Conservation (phyloP, 345 rosid species). For the Eucalyptus guilfoylei region DNA sequence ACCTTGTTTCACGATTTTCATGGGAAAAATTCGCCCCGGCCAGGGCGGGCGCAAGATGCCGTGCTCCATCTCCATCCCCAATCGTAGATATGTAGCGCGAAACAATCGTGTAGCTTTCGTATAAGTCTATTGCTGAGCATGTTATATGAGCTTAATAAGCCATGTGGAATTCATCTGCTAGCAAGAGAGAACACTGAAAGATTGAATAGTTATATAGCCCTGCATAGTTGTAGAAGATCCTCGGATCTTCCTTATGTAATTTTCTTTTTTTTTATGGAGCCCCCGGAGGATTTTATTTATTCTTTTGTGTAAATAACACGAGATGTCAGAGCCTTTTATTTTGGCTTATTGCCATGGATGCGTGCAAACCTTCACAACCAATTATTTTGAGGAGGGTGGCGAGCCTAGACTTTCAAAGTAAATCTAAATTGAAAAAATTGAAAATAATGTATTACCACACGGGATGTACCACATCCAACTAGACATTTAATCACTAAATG, state of each 20-base stretch:
- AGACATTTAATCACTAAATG: too few relatives aligned
- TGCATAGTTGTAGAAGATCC: neutral
- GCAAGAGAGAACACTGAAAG: neutral
- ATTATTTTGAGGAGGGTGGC: neutral
- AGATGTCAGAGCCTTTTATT: neutral
- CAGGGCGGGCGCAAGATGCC: neutral
- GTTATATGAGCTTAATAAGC: neutral
- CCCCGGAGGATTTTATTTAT: neutral
- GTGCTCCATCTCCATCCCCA: neutral
- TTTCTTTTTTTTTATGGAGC: neutral
- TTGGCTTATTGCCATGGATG: neutral
- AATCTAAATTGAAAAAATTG: too few relatives aligned
- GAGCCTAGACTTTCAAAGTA: neutral
- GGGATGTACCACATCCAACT: accelerated
- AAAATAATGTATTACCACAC: too few relatives aligned
- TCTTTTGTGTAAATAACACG: neutral
- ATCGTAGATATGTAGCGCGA: neutral
- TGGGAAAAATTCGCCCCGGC: neutral
- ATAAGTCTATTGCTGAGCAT: neutral
- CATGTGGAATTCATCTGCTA: neutral
- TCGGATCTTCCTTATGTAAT: neutral
- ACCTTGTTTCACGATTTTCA: neutral
- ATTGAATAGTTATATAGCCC: neutral
- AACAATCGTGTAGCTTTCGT: neutral
- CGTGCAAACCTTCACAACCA: neutral